phyloP scores from a whole-genome alignment of 352 stramenopile species.

The Blastocystis hominis region DNA sequence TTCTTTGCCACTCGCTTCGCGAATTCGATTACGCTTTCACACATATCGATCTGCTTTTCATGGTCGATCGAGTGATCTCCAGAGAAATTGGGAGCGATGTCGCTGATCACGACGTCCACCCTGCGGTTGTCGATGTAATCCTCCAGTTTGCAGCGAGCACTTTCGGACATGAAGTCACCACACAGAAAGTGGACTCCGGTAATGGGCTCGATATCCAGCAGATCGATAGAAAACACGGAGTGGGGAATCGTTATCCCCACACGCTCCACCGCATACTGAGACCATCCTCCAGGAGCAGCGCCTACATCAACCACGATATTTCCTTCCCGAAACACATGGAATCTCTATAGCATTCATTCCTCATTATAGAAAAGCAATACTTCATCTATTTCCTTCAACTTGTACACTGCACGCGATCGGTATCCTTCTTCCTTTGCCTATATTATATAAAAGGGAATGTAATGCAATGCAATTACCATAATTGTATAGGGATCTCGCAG shows the following conservation, averaged over 20 bases:
- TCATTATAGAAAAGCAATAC: background rate
- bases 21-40: background rate
- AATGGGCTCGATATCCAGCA: constrained; percentile 13
- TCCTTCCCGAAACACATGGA: background rate
- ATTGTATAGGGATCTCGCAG: constrained; percentile 9
- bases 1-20: background rate
- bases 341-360: background rate
- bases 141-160: background rate
- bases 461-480: background rate
- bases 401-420: constrained; percentile 23
- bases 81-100: constrained; percentile 49
- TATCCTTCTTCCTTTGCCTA: constrained; percentile 45
- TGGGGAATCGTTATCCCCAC: constrained; percentile 2
- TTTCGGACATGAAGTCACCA: constrained; percentile 14
- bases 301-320: background rate
- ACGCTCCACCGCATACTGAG: background rate
- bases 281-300: constrained; percentile 25
- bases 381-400: constrained; percentile 42
- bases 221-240: constrained; percentile 36
- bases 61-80: constrained; percentile 34
- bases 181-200: constrained; percentile 1
- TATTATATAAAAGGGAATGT: background rate
- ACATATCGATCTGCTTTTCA: constrained; percentile 25
- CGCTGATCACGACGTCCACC: constrained; percentile 1
- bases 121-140: background rate